Conservation (phyloP, 1,284 basidiomycete species). For the Cryptococcus floricola region DNA sequence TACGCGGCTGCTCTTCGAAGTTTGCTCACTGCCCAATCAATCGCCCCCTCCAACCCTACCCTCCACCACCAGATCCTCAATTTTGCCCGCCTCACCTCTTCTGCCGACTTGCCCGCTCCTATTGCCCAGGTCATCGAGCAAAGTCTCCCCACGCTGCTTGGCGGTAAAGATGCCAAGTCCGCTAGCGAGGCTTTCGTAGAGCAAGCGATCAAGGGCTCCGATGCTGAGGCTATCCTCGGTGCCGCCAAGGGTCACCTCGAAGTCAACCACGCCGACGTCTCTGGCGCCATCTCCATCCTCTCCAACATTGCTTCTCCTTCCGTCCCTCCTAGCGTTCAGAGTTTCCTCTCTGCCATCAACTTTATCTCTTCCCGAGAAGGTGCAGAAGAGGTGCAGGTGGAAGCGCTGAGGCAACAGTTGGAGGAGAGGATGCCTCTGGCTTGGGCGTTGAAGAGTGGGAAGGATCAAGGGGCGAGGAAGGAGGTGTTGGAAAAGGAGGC, state of each 20-base stretch:
- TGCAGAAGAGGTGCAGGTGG: constrained; percentile 10
- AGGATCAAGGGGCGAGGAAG: constrained; percentile 30
- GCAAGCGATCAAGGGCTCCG: constrained; percentile 60
- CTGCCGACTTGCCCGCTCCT: constrained; percentile 43
- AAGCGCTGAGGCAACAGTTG: background rate
- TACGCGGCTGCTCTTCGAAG: constrained; percentile 73
- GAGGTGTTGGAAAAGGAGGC: constrained; percentile 1
- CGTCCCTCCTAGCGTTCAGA: constrained; percentile 21
- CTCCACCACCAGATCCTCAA: constrained; percentile 69
- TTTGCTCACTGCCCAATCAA: constrained; percentile 58
- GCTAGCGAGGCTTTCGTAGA: constrained; percentile 65
- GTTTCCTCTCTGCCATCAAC: constrained; percentile 8
- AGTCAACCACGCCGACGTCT: constrained; percentile 19
- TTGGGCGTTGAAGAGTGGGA: constrained; percentile 40
- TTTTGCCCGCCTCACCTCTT: constrained; percentile 54
- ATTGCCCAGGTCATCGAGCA: constrained; percentile 36
- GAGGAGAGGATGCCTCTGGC: constrained; percentile 28
- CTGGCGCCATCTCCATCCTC: constrained; percentile 17
- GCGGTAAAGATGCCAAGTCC: constrained; percentile 58
- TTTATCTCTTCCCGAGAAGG: constrained; percentile 16
- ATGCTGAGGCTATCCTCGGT: constrained; percentile 58
- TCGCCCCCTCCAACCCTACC: constrained; percentile 62
- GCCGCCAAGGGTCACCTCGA: constrained; percentile 62
- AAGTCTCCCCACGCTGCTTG: constrained; percentile 56
- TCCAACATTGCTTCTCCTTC: constrained; percentile 16